A percentile compares a stretch with the other conserved stretches of the same genome.
Conservation (phyloP, 768 basidiomycete species). For the Boletus vinaceobasis region DNA sequence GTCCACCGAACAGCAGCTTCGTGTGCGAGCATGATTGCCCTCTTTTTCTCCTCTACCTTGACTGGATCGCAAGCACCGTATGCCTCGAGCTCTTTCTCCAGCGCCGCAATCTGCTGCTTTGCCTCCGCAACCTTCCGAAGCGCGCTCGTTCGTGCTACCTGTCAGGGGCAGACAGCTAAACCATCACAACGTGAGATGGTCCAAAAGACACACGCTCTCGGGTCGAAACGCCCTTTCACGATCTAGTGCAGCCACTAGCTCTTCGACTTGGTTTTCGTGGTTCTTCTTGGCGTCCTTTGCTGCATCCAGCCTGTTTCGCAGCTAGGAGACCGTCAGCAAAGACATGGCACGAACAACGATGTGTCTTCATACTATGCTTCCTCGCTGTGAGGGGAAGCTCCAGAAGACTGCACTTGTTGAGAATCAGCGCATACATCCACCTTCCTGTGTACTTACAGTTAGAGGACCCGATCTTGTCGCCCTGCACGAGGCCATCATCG, state of each 20-base stretch:
- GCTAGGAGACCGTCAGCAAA: slow-evolving; percentile 34
- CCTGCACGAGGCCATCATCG: slow-evolving; percentile 80
- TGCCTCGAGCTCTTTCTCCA: slow-evolving; percentile 67
- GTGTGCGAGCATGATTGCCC: slow-evolving; percentile 71
- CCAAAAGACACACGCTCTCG: slow-evolving; percentile 46
- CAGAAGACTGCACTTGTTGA: slow-evolving; percentile 67
- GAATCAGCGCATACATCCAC: slow-evolving; percentile 22
- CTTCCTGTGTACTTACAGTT: slow-evolving; percentile 61
- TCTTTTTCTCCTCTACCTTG: slow-evolving; percentile 72
- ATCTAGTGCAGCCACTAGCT: slow-evolving; percentile 46
- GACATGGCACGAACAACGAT: neutral
- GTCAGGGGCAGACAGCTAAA: neutral
- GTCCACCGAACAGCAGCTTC: slow-evolving; percentile 89
- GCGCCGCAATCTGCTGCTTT: slow-evolving; percentile 44
- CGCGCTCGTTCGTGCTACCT: slow-evolving; percentile 57
- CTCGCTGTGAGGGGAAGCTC: slow-evolving; percentile 91
- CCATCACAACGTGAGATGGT: neutral
- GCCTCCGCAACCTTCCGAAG: slow-evolving; percentile 49
- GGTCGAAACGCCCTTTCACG: slow-evolving; percentile 52
- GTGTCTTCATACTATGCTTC: slow-evolving; percentile 56
- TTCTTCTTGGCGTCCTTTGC: slow-evolving; percentile 45
- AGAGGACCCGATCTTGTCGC: slow-evolving; percentile 91
- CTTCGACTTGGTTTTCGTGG: slow-evolving; percentile 46
- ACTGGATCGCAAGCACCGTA: slow-evolving; percentile 85
- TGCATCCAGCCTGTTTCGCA: slow-evolving; percentile 52